Conservation (phyloP, 495 filamentous ascomycete genomes). For the Thermothielavioides terrestris region DNA sequence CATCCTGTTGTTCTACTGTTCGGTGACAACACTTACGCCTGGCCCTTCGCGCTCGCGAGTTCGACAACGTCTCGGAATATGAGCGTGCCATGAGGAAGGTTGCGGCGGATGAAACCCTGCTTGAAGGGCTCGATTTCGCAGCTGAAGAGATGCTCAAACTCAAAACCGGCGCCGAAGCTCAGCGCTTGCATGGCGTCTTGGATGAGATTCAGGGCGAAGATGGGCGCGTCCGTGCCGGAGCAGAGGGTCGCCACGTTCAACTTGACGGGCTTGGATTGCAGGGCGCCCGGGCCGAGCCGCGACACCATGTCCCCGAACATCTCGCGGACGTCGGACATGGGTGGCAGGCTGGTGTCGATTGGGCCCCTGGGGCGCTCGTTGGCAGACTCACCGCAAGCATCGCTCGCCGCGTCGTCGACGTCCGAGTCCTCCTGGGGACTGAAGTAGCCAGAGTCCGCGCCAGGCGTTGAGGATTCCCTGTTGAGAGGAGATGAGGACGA, state of each 20-base stretch:
- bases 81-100: slow-evolving; percentile 48
- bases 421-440: neutral
- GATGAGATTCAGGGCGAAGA: slow-evolving; percentile 55
- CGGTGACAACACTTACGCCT: slow-evolving; percentile 47
- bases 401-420: neutral
- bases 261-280: slow-evolving; percentile 3
- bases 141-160: slow-evolving; percentile 61
- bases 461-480: neutral
- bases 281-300: neutral
- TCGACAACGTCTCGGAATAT: slow-evolving; percentile 67
- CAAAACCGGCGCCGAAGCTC: slow-evolving; percentile 22
- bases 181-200: slow-evolving; percentile 27
- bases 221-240: slow-evolving; percentile 73
- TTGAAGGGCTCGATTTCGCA: slow-evolving; percentile 73
- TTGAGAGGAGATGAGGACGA: neutral
- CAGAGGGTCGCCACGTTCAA: slow-evolving; percentile 69
- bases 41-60: slow-evolving; percentile 28
- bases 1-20: neutral
- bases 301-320: slow-evolving; percentile 28
- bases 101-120: slow-evolving; percentile 72
- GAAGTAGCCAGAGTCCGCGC: neutral
- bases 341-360: slow-evolving; percentile 9
- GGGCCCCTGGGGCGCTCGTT: neutral
- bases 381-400: too few relatives aligned
- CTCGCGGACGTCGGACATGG: slow-evolving; percentile 20